phyloP scores from a whole-genome alignment of 495 filamentous ascomycete genomes.

The Sordaria brevicollis region DNA sequence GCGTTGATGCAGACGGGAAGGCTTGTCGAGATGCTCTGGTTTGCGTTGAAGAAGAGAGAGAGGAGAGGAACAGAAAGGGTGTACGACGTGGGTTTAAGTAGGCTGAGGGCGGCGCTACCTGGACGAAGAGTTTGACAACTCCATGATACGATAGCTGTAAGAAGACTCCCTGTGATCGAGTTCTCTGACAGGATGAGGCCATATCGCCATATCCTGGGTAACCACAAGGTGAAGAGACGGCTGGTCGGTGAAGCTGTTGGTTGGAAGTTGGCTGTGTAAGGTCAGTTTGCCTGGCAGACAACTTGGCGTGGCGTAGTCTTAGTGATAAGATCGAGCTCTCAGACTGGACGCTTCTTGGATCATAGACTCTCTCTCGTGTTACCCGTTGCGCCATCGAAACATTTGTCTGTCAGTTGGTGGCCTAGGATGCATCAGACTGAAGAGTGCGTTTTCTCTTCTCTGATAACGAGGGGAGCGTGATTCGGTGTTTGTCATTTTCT shows the following conservation, averaged over 20 bases:
- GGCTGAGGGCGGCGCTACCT: neutral
- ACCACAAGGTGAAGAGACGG: neutral
- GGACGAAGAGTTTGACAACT: neutral
- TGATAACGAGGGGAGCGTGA: neutral
- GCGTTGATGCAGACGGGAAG: neutral
- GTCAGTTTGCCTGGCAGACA: neutral
- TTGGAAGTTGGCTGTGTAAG: neutral
- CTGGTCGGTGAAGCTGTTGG: neutral
- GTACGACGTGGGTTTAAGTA: neutral
- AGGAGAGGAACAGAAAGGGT: neutral
- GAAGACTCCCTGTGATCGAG: neutral
- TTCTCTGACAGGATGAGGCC: neutral
- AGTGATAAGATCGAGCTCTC: neutral
- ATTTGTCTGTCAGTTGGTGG: neutral
- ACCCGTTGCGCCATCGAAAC: neutral
- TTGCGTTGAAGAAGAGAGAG: neutral
- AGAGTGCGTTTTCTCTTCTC: neutral
- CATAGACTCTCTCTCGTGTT: neutral
- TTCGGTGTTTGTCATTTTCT: neutral
- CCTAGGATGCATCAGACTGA: neutral
- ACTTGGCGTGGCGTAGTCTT: neutral
- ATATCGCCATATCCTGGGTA: neutral
- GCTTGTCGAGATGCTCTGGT: neutral
- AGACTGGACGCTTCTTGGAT: neutral
- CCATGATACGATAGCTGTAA: neutral